Conservation (phyloP, 2,329 filamentous ascomycete genomes). For the Colletotrichum sp. region DNA sequence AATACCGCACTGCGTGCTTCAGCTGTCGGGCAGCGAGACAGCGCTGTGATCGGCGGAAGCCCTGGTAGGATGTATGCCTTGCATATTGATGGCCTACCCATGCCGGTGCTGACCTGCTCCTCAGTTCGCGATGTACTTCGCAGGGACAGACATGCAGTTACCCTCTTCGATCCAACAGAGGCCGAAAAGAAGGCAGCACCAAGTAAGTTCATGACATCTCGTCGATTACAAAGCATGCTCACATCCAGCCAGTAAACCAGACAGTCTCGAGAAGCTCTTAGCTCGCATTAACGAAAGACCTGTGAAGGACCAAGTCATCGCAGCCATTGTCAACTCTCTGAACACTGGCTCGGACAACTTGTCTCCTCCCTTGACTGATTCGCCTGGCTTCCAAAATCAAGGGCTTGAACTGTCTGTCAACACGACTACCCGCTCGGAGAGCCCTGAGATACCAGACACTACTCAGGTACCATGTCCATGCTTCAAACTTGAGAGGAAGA, state of each 20-base stretch:
- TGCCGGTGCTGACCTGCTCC: not conserved
- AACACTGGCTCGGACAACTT: not conserved
- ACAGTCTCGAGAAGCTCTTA: conserved; percentile 29
- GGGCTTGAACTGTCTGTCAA: not conserved
- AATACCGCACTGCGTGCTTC: not conserved
- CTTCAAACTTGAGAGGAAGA: not conserved
- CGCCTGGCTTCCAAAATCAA: not conserved
- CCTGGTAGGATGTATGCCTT: not conserved
- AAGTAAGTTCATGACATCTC: not conserved
- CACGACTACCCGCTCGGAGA: not conserved
- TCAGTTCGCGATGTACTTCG: not conserved
- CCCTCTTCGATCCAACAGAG: not conserved
- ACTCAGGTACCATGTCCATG: not conserved
- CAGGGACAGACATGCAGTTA: not conserved
- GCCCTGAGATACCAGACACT: not conserved
- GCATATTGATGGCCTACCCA: not conserved
- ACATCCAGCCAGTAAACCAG: conserved; percentile 12
- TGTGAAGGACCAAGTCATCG: conserved; percentile 21
- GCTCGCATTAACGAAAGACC: conserved; percentile 27
- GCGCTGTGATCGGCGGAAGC: not conserved
- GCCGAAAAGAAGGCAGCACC: conserved; percentile 24
- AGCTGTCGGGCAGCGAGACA: not conserved
- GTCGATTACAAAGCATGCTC: not conserved
- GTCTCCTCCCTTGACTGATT: not conserved
- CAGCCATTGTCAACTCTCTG: not conserved